phyloP scores from a whole-genome alignment of 208 protist genomes.

The Leishmania tarentolae region DNA sequence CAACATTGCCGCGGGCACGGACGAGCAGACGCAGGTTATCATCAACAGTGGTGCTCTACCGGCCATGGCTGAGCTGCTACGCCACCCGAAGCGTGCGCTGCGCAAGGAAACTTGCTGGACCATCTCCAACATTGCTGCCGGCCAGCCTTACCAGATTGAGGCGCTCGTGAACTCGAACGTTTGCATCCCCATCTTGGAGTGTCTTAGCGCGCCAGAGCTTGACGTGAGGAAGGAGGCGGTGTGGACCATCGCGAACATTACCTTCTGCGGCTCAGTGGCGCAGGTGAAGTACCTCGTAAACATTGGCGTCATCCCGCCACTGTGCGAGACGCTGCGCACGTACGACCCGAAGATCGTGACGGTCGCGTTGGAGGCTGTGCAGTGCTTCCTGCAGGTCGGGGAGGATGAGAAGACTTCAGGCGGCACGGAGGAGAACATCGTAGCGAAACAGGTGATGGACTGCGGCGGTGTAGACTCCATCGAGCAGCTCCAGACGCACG shows the following conservation, averaged over 20 bases:
- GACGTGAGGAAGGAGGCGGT: slow-evolving; percentile 98
- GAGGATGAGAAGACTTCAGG: slow-evolving; percentile 55
- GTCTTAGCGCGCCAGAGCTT: slow-evolving; percentile 88
- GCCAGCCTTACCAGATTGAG: slow-evolving; percentile 95
- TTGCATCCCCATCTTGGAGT: slow-evolving; percentile 92
- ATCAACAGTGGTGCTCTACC: slow-evolving; percentile 93
- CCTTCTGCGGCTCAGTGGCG: slow-evolving; percentile 86
- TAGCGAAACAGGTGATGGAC: slow-evolving; percentile 88
- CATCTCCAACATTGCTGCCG: slow-evolving; percentile 99
- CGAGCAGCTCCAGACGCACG: slow-evolving; percentile 94
- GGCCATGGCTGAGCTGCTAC: slow-evolving; percentile 81
- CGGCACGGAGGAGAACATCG: slow-evolving; percentile 51
- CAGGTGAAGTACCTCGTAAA: slow-evolving; percentile 94
- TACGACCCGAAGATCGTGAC: slow-evolving; percentile 93
- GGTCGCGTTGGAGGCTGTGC: slow-evolving; percentile 96
- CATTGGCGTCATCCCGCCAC: slow-evolving; percentile 86
- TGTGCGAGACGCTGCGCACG: slow-evolving; percentile 93
- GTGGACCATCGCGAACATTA: slow-evolving; percentile 98
- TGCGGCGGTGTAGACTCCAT: slow-evolving; percentile 94
- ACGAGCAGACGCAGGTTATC: slow-evolving; percentile 96
- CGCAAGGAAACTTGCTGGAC: slow-evolving; percentile 99
- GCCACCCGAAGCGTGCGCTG: slow-evolving; percentile 86
- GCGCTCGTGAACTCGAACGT: slow-evolving; percentile 89
- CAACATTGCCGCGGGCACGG: slow-evolving; percentile 99
- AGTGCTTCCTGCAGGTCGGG: slow-evolving; percentile 93